Evolutionary conservation across 2,329 filamentous ascomycete genomes (phyloP), one percentile per base, ranked within the genome.

Genomic region (Claviceps sp.): DNA sequence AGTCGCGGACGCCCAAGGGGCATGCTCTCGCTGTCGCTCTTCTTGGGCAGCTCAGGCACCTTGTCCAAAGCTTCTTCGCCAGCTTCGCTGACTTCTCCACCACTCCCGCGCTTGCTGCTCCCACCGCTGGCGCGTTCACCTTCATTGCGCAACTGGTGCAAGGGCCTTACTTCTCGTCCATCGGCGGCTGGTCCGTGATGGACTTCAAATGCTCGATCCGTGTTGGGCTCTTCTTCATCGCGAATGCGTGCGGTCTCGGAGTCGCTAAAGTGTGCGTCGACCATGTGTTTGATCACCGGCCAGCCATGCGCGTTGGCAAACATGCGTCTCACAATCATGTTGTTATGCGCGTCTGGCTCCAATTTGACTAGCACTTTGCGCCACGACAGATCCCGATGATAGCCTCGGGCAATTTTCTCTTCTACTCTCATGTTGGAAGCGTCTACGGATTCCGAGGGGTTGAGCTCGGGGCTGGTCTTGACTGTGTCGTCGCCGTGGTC

Each of bases 221-320:
- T 66, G n/a, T 73, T 76, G 43, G 74, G 69, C 64, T 88, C 84
- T 36, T 83, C 68, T 47, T 85, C 80, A 59, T 90, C 86, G 1
- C 80, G 74, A 1, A 78, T 82, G 16, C 76, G 74, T 0, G 86
- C 83, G 8, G 62, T 58, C 8, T 63, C 66, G 1, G 81, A 82
- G 62, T 94, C 86, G 50, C 82, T 86, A 64, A 98, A 98, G 68
- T 98, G 93, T 0, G 88, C 89, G 61, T 97, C 90, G 50, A 93
- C 91, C 20, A 97, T 71, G 68, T 98, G 93, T 68, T 96, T 90
- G 48, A 97, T 74, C 1, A 98, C 93, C 0, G 93, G 93, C 93
- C 93, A 98, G 2, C 93, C 93, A 60, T 95, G 95, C 0, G 93
- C 93, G 62, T 98, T 98, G 52, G 89, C 85, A 65, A 98, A 98